phyloP scores from a whole-genome alignment of 2,329 filamentous ascomycete genomes.

The Fusarium sp. region DNA sequence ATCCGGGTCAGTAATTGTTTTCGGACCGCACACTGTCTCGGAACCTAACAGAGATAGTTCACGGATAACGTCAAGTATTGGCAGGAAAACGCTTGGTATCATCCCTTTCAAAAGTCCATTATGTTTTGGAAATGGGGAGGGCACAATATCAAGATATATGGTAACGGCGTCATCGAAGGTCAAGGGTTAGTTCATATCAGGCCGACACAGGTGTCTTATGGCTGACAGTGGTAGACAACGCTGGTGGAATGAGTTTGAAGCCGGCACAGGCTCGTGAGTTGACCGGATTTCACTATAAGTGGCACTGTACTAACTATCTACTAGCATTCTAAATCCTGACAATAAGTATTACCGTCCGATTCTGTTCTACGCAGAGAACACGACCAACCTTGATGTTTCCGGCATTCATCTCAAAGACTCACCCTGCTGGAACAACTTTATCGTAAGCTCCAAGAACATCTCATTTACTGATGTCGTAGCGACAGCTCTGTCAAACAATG shows the following conservation, averaged over 20 bases:
- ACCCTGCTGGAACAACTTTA: conserved; percentile 43
- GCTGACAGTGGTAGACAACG: conserved; percentile 41
- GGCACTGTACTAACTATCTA: not conserved
- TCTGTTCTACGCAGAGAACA: conserved; percentile 44
- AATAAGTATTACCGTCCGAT: conserved; percentile 42
- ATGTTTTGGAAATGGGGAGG: conserved; percentile 45
- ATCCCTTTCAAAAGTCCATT: conserved; percentile 45
- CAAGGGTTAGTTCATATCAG: not conserved
- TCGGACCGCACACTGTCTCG: not conserved
- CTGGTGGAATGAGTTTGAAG: conserved; percentile 44
- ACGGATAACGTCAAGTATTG: conserved; percentile 42
- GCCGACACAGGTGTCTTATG: too few relatives aligned
- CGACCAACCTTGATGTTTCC: conserved; percentile 37
- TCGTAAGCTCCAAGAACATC: conserved; percentile 43
- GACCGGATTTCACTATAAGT: not conserved
- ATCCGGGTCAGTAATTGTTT: conserved; percentile 17
- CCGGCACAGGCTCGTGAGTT: conserved; percentile 20
- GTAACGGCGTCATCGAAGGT: conserved; percentile 28
- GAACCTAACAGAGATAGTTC: conserved; percentile 18
- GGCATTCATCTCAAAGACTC: conserved; percentile 45
- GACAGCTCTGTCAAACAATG: not conserved
- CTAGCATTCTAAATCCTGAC: conserved; percentile 34
- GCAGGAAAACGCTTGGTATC: conserved; percentile 40
- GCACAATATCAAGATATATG: conserved; percentile 41
- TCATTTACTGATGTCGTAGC: conserved; percentile 29